phyloP scores from a whole-genome alignment of 805 yeast species.

The Candida rishiriensis region DNA sequence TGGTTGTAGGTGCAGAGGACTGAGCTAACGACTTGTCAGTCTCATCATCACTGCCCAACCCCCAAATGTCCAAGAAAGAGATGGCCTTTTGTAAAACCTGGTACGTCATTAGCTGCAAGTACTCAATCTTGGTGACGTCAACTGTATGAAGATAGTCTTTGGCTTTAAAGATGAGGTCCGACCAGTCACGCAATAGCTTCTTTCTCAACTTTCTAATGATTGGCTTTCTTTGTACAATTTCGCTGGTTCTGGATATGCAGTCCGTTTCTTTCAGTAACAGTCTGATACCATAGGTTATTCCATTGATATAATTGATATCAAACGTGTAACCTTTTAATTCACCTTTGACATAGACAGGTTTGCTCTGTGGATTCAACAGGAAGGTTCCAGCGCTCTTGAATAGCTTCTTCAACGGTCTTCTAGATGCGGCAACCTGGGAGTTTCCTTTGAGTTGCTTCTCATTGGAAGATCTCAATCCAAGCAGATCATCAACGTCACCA shows the following conservation, averaged over 20 bases:
- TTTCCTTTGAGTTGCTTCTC: slow-evolving; percentile 8
- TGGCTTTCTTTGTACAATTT: slow-evolving; percentile 60
- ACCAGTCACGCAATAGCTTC: slow-evolving; percentile 74
- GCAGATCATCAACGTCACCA: slow-evolving; percentile 12
- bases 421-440: slow-evolving; percentile 34
- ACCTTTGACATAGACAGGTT: slow-evolving; percentile 31
- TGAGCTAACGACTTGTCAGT: slow-evolving; percentile 7
- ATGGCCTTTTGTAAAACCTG: slow-evolving; percentile 65
- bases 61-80: slow-evolving; percentile 68
- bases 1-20: not conserved
- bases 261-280: slow-evolving; percentile 59
- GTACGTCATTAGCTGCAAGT: slow-evolving; percentile 56
- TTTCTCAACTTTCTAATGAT: slow-evolving; percentile 62
- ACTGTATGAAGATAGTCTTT: slow-evolving; percentile 67
- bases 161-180: slow-evolving; percentile 69
- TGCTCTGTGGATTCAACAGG: slow-evolving; percentile 58
- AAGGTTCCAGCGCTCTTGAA: slow-evolving; percentile 64
- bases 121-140: slow-evolving; percentile 52
- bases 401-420: slow-evolving; percentile 49
- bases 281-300: slow-evolving; percentile 71
- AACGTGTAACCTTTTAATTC: slow-evolving; percentile 43
- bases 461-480: not conserved
- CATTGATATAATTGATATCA: slow-evolving; percentile 53
- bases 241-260: slow-evolving; percentile 71
- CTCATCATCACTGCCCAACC: slow-evolving; percentile 50